These are phyloP conservation scores for Mimosa pudica DNA, from an alignment of 306 rosid genomes.

Conservation along the genomic window DNA sequence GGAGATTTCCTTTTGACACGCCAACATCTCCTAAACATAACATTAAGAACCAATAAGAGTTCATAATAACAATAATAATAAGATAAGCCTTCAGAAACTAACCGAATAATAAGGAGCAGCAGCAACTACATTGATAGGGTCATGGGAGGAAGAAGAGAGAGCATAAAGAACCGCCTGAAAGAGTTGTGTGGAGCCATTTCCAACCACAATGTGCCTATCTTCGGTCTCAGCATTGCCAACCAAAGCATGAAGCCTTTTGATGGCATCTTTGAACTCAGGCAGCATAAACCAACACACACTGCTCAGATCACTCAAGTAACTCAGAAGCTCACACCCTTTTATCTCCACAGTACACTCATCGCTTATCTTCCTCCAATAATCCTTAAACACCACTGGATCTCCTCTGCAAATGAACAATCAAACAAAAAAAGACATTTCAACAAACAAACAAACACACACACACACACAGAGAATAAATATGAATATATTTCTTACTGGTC, in stretches of 20 bases:
- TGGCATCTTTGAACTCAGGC: constrained; percentile 47
- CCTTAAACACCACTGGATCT: constrained; percentile 54
- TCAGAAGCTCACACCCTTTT: constrained; percentile 57
- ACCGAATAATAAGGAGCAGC: constrained; percentile 88
- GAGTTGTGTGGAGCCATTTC: constrained; percentile 96
- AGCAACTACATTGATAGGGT: constrained; percentile 69
- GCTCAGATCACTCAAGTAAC: constrained; percentile 50
- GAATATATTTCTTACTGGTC: neutral
- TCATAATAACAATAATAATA: neutral
- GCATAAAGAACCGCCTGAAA: constrained; percentile 82
- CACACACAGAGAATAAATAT: neutral
- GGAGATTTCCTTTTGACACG: too few relatives aligned
- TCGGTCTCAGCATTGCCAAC: constrained; percentile 82
- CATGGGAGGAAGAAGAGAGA: constrained; percentile 41
- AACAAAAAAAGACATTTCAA: neutral
- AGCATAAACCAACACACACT: constrained; percentile 71
- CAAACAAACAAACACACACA: neutral
- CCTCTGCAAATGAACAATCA: constrained; percentile 50
- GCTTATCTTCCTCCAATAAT: constrained; percentile 59
- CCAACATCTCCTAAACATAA: too few relatives aligned
- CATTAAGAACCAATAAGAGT: neutral
- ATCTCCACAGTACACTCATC: constrained; percentile 65
- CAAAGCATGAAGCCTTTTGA: constrained; percentile 53
- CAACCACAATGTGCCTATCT: constrained; percentile 64
- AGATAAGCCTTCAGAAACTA: constrained; percentile 22